phyloP scores from a whole-genome alignment of 108 stramenopile genomes.

The Skeletonema costatum region DNA sequence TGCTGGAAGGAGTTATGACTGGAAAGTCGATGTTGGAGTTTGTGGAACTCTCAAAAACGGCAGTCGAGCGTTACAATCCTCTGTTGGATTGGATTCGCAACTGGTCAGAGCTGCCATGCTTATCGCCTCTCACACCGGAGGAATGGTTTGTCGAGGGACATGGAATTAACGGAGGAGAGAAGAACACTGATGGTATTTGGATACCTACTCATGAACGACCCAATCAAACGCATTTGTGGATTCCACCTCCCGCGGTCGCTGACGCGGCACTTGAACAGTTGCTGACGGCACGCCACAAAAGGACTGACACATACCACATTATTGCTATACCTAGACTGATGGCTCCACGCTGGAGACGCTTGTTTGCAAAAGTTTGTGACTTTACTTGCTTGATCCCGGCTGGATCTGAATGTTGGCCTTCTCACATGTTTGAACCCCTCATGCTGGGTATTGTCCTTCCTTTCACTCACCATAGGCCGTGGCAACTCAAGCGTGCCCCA shows the following conservation, averaged over 20 bases:
- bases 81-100: conserved; percentile 16
- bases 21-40: conserved; percentile 27
- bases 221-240: conserved; percentile 9
- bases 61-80: neutral
- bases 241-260: conserved; percentile 25
- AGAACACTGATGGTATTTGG: conserved; percentile 23
- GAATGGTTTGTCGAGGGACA: conserved; percentile 33
- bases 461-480: conserved; percentile 25
- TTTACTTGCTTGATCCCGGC: conserved; percentile 10
- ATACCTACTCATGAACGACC: neutral
- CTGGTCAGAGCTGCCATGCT: neutral
- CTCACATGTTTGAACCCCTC: conserved; percentile 38
- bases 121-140: conserved; percentile 16
- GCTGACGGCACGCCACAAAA: conserved; percentile 30
- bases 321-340: conserved; percentile 15
- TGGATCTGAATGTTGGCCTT: conserved; percentile 19
- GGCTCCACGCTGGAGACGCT: conserved; percentile 18
- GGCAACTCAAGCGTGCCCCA: conserved; percentile 20
- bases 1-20: conserved; percentile 25
- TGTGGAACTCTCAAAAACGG: conserved; percentile 12
- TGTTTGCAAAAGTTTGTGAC: conserved; percentile 32
- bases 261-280: conserved; percentile 36
- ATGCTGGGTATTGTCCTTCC: conserved; percentile 27
- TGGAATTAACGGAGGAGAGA: conserved; percentile 15
- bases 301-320: conserved; percentile 27